Evolutionary conservation across 257 asterid species (phyloP), one percentile per base, ranked within the genome.

Genomic region (Cordia subcordata): DNA sequence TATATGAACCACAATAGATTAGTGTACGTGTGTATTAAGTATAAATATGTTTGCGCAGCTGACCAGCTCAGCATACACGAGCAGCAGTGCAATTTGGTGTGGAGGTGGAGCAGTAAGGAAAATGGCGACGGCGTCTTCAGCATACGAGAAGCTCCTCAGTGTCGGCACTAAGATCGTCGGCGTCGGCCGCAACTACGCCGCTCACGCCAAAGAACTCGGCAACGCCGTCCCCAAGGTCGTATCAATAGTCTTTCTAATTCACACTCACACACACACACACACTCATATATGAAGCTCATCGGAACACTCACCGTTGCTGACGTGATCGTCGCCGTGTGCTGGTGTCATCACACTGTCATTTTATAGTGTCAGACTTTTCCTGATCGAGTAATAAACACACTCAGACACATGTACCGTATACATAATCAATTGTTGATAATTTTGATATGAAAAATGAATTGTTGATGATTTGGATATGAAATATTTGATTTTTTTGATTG

Each of bases 181-280:
- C 75, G 98, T 92, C 64, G 96, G 98, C 57, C 95, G 98, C 35
- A 92, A 92, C 77, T 92, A 92, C 82, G 98, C 92, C 42, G 96
- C 95, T 53, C 95, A 92, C 80, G 96, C 96, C 27, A 92, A 84
- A 35, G 98, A 92, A 62, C 93, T 92, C 64, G 95, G 96, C 45
- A 88, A 91, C 79, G 88, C 96, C 61, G 84, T 88, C 35, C 96
- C 98, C 37, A 92, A 84, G 72, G 96, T 85, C 52, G 8, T 37
- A 1, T 42, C 8, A n/a, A n/a, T n/a, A n/a, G n/a, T 33, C 10
- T 22, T 35, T 49, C 17, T 27, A 27, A 27, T 27, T 27, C 35
- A 27, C 35, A 27, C 35, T 3, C 35, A 27, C 35, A 27, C 35
- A 27, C 35, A 27, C 35, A 27, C 35, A 27, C 6, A 27, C 6